Conservation (phyloP, 225 moss, liverwort and hornwort genomes). For the Sphagnum tenellum region DNA sequence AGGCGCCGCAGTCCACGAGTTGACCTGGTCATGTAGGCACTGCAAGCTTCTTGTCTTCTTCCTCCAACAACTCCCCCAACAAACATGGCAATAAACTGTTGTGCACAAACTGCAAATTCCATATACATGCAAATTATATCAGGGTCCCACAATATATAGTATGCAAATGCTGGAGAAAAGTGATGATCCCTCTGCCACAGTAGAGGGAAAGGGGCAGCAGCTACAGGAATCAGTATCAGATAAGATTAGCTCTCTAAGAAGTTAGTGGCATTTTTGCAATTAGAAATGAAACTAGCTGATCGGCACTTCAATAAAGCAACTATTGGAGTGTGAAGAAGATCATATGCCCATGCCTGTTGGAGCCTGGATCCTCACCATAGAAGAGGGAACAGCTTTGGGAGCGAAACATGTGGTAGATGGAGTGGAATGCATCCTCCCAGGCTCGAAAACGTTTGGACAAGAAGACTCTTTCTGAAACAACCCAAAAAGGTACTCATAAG, state of each 20-base stretch:
- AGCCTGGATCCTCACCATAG: conserved; percentile 40
- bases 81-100: conserved; percentile 92
- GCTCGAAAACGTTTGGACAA: conserved; percentile 46
- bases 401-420: conserved; percentile 75
- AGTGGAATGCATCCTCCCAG: conserved; percentile 89
- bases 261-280: too few species aligned
- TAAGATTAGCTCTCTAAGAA: too few species aligned
- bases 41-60: conserved; percentile 47
- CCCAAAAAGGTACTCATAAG: too few species aligned
- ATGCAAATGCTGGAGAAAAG: background rate
- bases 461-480: conserved; percentile 38
- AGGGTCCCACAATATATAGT: background rate
- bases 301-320: too few species aligned
- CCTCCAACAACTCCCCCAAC: conserved; percentile 62
- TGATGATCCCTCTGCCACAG: too few species aligned
- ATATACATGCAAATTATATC: background rate
- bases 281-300: too few species aligned
- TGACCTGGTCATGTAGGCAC: conserved; percentile 82
- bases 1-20: conserved; percentile 79
- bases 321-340: too few species aligned
- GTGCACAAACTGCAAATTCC: conserved; percentile 66
- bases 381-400: conserved; percentile 61
- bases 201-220: too few species aligned
- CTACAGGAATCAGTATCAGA: background rate
- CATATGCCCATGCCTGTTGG: background rate